Conservation (phyloP, 164 flowering plant species). For the Santalum album region DNA sequence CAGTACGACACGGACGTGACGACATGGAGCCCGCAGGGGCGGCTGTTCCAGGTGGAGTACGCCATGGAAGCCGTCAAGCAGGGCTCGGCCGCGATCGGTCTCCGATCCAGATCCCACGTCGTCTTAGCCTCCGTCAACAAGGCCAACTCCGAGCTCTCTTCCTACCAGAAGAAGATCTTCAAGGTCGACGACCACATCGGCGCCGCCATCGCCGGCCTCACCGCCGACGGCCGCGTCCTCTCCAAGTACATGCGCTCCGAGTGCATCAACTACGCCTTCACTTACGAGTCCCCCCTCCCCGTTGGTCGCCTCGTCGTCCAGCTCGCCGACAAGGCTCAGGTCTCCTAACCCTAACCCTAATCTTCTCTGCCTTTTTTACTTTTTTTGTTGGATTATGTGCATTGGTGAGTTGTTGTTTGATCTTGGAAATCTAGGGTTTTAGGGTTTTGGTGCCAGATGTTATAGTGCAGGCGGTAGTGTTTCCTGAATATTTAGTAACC, state of each 20-base stretch:
- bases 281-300: conserved; percentile 82
- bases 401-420: too few relatives aligned
- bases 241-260: conserved; percentile 78
- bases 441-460: too few relatives aligned
- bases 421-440: too few relatives aligned
- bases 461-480: too few relatives aligned
- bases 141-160: conserved; percentile 79
- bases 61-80: conserved; percentile 99
- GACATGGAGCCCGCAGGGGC: conserved; percentile 88
- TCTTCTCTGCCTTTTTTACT: neutral
- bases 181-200: conserved; percentile 92
- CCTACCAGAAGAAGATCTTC: conserved; percentile 97
- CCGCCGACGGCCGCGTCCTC: conserved; percentile 94
- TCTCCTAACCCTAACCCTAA: conserved; percentile 9
- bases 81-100: conserved; percentile 94
- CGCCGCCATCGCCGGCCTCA: conserved; percentile 91
- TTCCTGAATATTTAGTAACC: too few relatives aligned
- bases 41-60: conserved; percentile 93
- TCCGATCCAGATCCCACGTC: conserved; percentile 86
- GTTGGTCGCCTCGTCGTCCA: conserved; percentile 91
- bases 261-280: conserved; percentile 64
- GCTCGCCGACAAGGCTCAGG: conserved; percentile 98
- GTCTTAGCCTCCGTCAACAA: conserved; percentile 88
- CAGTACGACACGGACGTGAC: conserved; percentile 91
- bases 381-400: neutral